Percentiles rank a stretch among this genome's conserved stretches.
These are phyloP conservation scores for Flaveria floridana DNA, from an alignment of 140 eudicot species.

Conservation along the genomic window DNA sequence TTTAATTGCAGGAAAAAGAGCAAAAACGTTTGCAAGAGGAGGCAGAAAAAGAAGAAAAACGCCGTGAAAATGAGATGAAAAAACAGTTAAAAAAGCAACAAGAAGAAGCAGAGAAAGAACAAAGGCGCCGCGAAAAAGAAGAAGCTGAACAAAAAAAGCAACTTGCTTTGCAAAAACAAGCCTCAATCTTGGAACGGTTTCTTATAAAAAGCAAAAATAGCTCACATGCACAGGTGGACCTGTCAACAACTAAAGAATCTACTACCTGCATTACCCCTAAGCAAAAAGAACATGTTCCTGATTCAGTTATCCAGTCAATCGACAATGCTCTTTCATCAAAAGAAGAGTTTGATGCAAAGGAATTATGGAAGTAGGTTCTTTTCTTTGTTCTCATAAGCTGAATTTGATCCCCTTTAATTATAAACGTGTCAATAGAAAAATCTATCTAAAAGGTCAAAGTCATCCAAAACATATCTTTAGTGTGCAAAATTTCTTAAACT, in stretches of 20 bases:
- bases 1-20: conserved; percentile 76
- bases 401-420: neutral
- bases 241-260: conserved; percentile 32
- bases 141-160: conserved; percentile 72
- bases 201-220: conserved; percentile 52
- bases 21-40: conserved; percentile 74
- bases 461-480: neutral
- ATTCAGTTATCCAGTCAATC: conserved; percentile 51
- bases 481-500: neutral
- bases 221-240: conserved; percentile 44
- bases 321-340: conserved; percentile 52
- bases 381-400: neutral
- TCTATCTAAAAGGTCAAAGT: neutral
- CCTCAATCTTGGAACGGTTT: conserved; percentile 80
- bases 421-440: neutral
- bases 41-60: conserved; percentile 83
- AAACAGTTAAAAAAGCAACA: conserved; percentile 72
- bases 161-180: conserved; percentile 76
- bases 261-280: conserved; percentile 29
- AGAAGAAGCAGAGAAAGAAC: conserved; percentile 77
- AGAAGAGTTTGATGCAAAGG: conserved; percentile 38
- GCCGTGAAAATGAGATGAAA: conserved; percentile 65
- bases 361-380: conserved; percentile 63
- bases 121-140: conserved; percentile 68
- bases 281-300: conserved; percentile 30